Evolutionary conservation across 179 eudicot species (phyloP), one percentile per base, ranked within the genome.

Genomic region (Drosera spatulata): DNA sequence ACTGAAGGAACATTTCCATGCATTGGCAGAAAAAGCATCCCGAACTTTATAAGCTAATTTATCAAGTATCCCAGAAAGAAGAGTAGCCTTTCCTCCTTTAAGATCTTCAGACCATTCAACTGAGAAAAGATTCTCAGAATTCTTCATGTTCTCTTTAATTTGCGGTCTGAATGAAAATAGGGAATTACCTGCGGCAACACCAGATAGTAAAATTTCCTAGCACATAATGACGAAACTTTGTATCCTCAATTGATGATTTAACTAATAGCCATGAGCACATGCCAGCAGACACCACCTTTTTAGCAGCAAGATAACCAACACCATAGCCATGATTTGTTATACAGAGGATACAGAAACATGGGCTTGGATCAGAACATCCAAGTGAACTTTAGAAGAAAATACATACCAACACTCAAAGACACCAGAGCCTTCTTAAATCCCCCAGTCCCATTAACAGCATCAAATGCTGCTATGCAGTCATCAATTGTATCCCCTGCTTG

Each of bases 391-490:
- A 9, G 7, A 8, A 51, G 4, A 15, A 45, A 61, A 46, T 49
- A 43, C 86, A 56, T 82, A 95, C 99, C 99, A 61, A 91, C 77
- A 70, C 86, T 78, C 53, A 91, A 56, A 60, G 99, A 95, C 62
- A 82, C 71, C 76, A 95, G 75, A 45, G 91, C 96, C 75, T 85
- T 91, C 79, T 82, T 91, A 43, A 72, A 68, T 59, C 85, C 96
- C 65, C 95, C 99, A 74, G 77, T 71, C 66, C 79, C 74, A 65
- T 70, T 80, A 41, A 73, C 68, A 45, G 96, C 97, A 75, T 80
- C 81, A 77, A 95, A 95, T 66, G 96, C 89, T 61, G 95, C 87
- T 71, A 79, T 65, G 56, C 96, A 77, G 67, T 95, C 97, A 78
- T 95, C 96, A 62, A 91, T 62, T 46, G 79, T 64, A 58, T 82